phyloP scores from a whole-genome alignment of 306 rosid species.

The Cucurbita argyrosperma region DNA sequence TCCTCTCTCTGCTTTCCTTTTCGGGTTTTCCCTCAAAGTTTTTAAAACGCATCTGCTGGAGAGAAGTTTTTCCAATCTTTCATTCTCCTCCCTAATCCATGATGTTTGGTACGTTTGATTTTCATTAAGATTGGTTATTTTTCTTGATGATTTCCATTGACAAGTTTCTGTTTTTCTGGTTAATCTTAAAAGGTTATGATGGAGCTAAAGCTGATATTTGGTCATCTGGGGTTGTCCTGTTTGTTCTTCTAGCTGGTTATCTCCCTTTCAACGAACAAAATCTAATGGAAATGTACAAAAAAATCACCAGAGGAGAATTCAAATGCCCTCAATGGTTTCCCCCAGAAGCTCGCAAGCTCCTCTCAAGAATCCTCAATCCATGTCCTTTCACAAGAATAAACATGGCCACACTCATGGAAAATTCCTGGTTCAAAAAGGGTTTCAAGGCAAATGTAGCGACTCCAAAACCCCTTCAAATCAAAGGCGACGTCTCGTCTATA shows the following conservation, averaged over 20 bases:
- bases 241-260: slow-evolving; percentile 50
- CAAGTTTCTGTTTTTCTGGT: no score
- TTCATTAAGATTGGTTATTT: no score
- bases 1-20: no score
- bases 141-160: no score
- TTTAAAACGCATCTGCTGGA: no score
- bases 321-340: slow-evolving; percentile 47
- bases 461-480: neutral
- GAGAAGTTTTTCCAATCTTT: no score
- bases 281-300: slow-evolving; percentile 42
- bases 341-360: slow-evolving; percentile 30
- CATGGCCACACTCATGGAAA: slow-evolving; percentile 26
- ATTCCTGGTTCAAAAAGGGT: slow-evolving; percentile 44
- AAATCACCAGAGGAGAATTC: slow-evolving; percentile 42
- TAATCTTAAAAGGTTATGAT: slow-evolving; percentile 33
- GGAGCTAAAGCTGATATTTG: slow-evolving; percentile 64
- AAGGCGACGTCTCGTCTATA: neutral
- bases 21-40: no score
- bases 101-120: no score
- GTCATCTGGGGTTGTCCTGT: slow-evolving; percentile 71
- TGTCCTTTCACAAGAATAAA: slow-evolving; percentile 34
- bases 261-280: slow-evolving; percentile 51
- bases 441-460: slow-evolving; percentile 15
- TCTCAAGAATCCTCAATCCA: slow-evolving; percentile 42
- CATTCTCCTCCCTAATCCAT: no score